phyloP scores from a whole-genome alignment of 768 basidiomycete genomes.

The Suillus weaverae region DNA sequence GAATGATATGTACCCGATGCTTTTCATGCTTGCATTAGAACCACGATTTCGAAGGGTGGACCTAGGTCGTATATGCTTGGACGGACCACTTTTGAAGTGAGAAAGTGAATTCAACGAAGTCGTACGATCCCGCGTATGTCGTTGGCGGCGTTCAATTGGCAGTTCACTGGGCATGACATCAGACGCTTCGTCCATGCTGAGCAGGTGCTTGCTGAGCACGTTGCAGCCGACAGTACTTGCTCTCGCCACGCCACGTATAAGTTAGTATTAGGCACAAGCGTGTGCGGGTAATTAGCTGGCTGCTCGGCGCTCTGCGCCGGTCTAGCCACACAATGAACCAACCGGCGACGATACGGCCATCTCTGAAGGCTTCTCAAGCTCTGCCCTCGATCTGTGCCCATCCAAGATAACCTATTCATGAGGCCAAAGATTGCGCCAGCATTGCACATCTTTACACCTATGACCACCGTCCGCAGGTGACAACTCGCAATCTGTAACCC shows the following conservation, averaged over 20 bases:
- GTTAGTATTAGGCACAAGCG: not conserved
- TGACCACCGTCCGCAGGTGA: not conserved
- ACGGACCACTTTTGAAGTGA: conserved; percentile 4
- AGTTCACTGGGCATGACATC: not conserved
- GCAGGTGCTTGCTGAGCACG: not conserved
- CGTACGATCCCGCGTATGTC: conserved; percentile 12
- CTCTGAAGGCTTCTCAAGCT: not conserved
- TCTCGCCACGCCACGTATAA: conserved; percentile 1
- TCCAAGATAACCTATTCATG: not conserved
- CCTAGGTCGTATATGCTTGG: conserved; percentile 5
- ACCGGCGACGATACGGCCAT: too few species aligned
- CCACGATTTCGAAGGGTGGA: conserved; percentile 19
- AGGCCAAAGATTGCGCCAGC: not conserved
- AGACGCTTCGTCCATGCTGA: conserved; percentile 4
- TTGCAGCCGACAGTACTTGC: too few species aligned
- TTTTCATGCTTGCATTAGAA: conserved; percentile 16
- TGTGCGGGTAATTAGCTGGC: not conserved
- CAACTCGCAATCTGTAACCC: not conserved
- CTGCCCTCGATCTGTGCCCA: not conserved
- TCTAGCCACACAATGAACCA: not conserved
- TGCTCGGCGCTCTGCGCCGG: not conserved
- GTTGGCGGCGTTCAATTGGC: conserved; percentile 1
- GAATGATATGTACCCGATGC: conserved; percentile 16
- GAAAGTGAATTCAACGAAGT: conserved; percentile 18
- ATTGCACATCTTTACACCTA: not conserved